Evolutionary conservation across 1,139 yeast genomes (phyloP), one percentile per base, ranked within the genome.

Genomic region (Blastobotrys arbuscula): DNA sequence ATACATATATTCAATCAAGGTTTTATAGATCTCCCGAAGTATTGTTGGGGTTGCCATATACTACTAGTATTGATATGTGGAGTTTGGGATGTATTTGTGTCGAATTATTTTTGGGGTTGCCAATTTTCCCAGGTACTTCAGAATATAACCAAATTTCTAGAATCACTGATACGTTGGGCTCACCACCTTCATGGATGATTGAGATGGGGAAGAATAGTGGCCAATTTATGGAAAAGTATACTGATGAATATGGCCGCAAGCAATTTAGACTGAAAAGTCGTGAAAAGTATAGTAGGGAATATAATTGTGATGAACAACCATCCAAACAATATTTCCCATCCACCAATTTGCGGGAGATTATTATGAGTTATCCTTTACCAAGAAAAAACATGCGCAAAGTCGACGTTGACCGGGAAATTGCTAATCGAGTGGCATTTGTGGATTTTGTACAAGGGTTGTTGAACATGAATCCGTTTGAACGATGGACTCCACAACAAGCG

Each of bases 401-500:
- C 4, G 73, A 76, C 23, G 66, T 76, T 42, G 70, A 67, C 49
- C 58, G 58, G 50, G 97, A 90, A 67, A 74, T 82, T 72, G 76
- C 75, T 48, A 88, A 86, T 57, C 72, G 97, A 45, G 74, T 75
- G 45, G 74, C 87, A 39, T 74, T 92, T 56, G 74, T 83, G 34
- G 96, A 90, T 64, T 88, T 92, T 61, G 73, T 92, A 45, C 69
- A 74, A 43, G 95, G 95, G 34, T 77, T 87, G 10, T 71, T 92
- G 52, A 87, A 84, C 58, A 69, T 88, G 62, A 90, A 90, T 66
- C 98, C 98, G 0, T 74, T 92, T 59, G 96, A 90, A 65, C 76
- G 99, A 59, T 84, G 96, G 82, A 88, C 97, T 0, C 98, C 98
- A 10, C 96, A 88, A 59, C 97, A 92, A 65, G 98, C 97, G 0